phyloP scores from a whole-genome alignment of 78 protist species.

The Mastigamoeba balamuthi region DNA sequence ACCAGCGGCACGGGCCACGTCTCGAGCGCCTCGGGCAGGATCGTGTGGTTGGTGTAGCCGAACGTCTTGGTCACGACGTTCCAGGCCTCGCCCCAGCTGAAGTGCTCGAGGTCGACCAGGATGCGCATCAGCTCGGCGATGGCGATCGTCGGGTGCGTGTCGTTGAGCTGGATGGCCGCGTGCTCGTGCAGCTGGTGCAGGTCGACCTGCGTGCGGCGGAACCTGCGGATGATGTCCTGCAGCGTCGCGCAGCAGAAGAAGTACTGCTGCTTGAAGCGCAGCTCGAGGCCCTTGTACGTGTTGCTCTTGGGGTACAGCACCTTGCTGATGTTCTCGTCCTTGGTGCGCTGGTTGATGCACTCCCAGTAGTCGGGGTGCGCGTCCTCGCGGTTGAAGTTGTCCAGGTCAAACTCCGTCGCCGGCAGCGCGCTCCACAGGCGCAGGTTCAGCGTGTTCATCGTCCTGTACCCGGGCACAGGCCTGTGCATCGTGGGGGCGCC shows the following conservation, averaged over 20 bases:
- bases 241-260: constrained; percentile 86
- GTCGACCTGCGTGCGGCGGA: constrained; percentile 29
- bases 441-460: constrained; percentile 67
- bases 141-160: constrained; percentile 94
- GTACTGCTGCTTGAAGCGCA: constrained; percentile 93
- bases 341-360: too few species aligned
- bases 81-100: constrained; percentile 82
- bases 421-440: constrained; percentile 89
- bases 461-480: constrained; percentile 80
- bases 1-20: constrained; percentile 85
- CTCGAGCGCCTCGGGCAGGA: constrained; percentile 96
- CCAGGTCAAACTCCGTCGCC: constrained; percentile 73
- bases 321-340: constrained; percentile 73
- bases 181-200: constrained; percentile 22
- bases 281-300: constrained; percentile 81
- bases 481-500: too few species aligned
- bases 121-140: constrained; percentile 74
- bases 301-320: constrained; percentile 95
- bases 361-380: too few species aligned
- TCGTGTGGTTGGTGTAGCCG: constrained; percentile 95
- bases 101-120: constrained; percentile 70
- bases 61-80: constrained; percentile 53
- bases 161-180: constrained; percentile 90
- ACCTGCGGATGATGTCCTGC: constrained; percentile 83
- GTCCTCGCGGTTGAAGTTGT: too few species aligned